Base-by-base conservation (phyloP, 2,329 filamentous ascomycete species). In the Diaporthe humulicola region DNA sequence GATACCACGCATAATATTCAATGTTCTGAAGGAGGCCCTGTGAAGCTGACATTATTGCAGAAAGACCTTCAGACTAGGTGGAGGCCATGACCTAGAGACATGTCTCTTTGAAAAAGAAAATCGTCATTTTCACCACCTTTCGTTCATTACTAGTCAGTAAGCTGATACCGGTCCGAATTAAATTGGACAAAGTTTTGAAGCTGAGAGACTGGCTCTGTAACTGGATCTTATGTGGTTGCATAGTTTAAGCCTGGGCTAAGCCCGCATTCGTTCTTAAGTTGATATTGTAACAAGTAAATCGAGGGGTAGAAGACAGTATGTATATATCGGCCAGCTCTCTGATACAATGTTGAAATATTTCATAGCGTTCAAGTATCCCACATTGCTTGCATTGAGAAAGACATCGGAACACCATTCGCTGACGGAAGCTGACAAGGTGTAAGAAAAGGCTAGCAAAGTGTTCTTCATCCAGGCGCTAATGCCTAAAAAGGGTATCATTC, bases 401-500 rank as follows among this genome's bases (percentile, higher is more conserved):
- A 61, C 12, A 25, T 38, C 9, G 10, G 28, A 2, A 12, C 17
- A 64, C 28, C 25, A 64, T 25, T 22, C n/a, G 8, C n/a, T 42
- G 12, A 15, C 28, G 10, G 42, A 2, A 66, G 42, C 30, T 38
- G 30, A 33, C 45, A 67, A 25, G 22, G 15, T 22, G 3, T 40
- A 9, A 17, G 10, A 2, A 66, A 38, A 14, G 25, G 19, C 19
- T 4, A 42, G 12, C 61, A 38, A 33, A 36, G 12, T 12, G 19
- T 38, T 67, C 48, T 22, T 38, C 10, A 8, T 22, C 19, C 8
- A 38, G 7, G 8, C 33, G 22, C 14, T 8, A 25, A 8, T 67
- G n/a, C 45, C n/a, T 54, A 12, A 4, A 54, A 40, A 54, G 64
- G 48, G 33, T 69, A 67, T 67, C 64, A 28, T 52, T 36, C 14